Evolutionary conservation across 2,329 filamentous ascomycete genomes (phyloP).

Genomic region (Aspergillus sojae): DNA sequence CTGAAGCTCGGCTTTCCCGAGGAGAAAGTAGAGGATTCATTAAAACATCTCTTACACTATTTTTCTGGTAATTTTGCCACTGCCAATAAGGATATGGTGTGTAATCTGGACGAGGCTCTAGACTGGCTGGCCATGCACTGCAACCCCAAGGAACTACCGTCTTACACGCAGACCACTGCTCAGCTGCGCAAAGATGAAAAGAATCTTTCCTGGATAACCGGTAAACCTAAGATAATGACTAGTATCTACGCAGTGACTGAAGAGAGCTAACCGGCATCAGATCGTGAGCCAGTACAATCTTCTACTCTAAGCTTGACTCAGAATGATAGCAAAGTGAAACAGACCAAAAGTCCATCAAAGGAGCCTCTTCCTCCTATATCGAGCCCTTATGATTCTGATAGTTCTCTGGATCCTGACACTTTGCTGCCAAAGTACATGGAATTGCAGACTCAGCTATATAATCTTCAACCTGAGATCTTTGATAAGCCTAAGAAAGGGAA

Average conservation of each 20-base stretch:
- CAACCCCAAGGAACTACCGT: slow-evolving; percentile 67
- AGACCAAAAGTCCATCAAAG: slow-evolving; percentile 30
- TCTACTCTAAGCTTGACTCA: slow-evolving; percentile 28
- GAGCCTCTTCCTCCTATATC: slow-evolving; percentile 24
- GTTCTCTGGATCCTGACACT: slow-evolving; percentile 74
- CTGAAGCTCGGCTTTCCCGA: slow-evolving; percentile 68
- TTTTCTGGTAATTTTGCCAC: slow-evolving; percentile 60
- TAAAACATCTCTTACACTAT: slow-evolving; percentile 69
- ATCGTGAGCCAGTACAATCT: slow-evolving; percentile 32
- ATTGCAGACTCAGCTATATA: slow-evolving; percentile 70
- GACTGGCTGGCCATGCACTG: slow-evolving; percentile 89
- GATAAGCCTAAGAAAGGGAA: slow-evolving; percentile 46
- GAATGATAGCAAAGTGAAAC: slow-evolving; percentile 27
- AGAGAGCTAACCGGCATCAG: slow-evolving; percentile 33
- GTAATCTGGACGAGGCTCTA: slow-evolving; percentile 84
- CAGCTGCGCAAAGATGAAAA: slow-evolving; percentile 35
- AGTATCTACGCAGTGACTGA: slow-evolving; percentile 14
- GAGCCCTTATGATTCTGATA: slow-evolving; percentile 52
- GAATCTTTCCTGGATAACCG: slow-evolving; percentile 40
- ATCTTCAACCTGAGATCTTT: slow-evolving; percentile 59
- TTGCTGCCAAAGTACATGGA: slow-evolving; percentile 76
- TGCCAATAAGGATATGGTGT: slow-evolving; percentile 67
- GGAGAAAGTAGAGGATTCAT: slow-evolving; percentile 62
- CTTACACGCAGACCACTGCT: slow-evolving; percentile 61
- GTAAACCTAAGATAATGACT: slow-evolving; percentile 28